Conservation (phyloP, 1,284 basidiomycete genomes). For the Microbotryomycetes sp. region DNA sequence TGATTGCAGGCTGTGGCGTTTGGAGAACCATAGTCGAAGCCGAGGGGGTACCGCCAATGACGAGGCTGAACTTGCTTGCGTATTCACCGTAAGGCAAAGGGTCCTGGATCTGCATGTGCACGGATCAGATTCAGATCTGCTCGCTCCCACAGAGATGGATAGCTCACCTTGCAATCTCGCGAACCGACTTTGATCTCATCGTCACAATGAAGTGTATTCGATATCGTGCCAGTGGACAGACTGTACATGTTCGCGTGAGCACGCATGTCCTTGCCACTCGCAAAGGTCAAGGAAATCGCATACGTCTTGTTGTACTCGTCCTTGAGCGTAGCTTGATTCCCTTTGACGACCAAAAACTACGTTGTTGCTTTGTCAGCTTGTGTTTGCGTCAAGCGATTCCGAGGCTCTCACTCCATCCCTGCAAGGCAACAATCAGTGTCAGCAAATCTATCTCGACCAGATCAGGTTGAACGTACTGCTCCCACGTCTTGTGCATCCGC, state of each 20-base stretch:
- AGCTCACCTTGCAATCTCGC: slow-evolving; percentile 8
- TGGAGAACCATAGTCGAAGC: too few relatives aligned
- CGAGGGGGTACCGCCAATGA: too few relatives aligned
- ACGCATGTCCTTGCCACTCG: not conserved
- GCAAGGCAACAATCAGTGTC: not conserved
- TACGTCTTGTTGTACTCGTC: slow-evolving; percentile 58
- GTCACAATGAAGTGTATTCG: slow-evolving; percentile 44
- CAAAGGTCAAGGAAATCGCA: too few relatives aligned
- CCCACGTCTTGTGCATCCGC: slow-evolving; percentile 84
- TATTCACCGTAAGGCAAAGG: slow-evolving; percentile 2
- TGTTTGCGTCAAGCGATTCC: too few relatives aligned
- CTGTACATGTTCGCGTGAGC: not conserved
- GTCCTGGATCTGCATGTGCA: not conserved
- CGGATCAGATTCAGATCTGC: not conserved
- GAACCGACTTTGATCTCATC: slow-evolving; percentile 46
- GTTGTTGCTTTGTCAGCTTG: too few relatives aligned
- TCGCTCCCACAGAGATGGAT: too few relatives aligned
- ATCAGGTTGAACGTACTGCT: slow-evolving; percentile 46
- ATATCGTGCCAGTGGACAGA: not conserved
- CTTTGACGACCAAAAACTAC: slow-evolving; percentile 37
- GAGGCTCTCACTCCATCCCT: slow-evolving; percentile 41
- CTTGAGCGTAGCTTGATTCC: slow-evolving; percentile 49
- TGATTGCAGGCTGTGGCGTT: too few relatives aligned
- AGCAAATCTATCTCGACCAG: slow-evolving; percentile 35
- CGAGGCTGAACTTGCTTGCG: too few relatives aligned